phyloP scores from a whole-genome alignment of 1,284 basidiomycete species.

The Thelephora terrestris region DNA sequence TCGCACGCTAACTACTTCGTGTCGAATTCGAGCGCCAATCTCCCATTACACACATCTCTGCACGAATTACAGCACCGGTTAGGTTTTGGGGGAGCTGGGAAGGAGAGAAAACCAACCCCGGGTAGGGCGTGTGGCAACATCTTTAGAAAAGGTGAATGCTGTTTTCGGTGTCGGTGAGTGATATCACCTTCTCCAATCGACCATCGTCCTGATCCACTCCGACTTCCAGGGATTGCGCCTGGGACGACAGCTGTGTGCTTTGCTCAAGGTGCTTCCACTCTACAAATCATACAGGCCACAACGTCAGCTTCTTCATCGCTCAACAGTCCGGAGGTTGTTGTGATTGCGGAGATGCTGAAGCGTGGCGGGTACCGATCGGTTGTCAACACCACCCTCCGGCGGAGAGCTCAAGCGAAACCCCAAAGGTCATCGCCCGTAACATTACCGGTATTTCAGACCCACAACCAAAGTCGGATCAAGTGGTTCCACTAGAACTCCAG shows the following conservation, averaged over 20 bases:
- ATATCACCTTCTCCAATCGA: neutral
- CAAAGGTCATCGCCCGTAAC: constrained; percentile 23
- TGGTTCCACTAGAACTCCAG: constrained; percentile 57
- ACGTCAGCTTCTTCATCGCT: constrained; percentile 84
- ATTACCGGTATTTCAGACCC: constrained; percentile 11
- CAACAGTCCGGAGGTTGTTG: constrained; percentile 88
- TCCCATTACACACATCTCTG: constrained; percentile 50
- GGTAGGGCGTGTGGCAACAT: constrained; percentile 68
- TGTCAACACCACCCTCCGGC: constrained; percentile 61
- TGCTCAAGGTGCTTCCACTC: constrained; percentile 84
- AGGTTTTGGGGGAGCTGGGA: constrained; percentile 43
- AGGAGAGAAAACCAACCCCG: constrained; percentile 45
- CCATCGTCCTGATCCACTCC: constrained; percentile 1
- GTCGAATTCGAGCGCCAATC: constrained; percentile 46
- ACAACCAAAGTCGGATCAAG: constrained; percentile 33
- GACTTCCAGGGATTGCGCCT: constrained; percentile 67
- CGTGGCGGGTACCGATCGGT: constrained; percentile 60
- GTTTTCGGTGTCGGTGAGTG: constrained; percentile 85
- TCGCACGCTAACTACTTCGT: constrained; percentile 59
- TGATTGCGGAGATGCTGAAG: constrained; percentile 86
- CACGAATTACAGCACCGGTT: constrained; percentile 55
- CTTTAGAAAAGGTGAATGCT: constrained; percentile 78
- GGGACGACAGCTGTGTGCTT: constrained; percentile 82
- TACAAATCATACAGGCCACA: constrained; percentile 76
- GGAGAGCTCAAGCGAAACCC: constrained; percentile 18